phyloP scores from a whole-genome alignment of 768 basidiomycete species.

The Suillus subaureus region DNA sequence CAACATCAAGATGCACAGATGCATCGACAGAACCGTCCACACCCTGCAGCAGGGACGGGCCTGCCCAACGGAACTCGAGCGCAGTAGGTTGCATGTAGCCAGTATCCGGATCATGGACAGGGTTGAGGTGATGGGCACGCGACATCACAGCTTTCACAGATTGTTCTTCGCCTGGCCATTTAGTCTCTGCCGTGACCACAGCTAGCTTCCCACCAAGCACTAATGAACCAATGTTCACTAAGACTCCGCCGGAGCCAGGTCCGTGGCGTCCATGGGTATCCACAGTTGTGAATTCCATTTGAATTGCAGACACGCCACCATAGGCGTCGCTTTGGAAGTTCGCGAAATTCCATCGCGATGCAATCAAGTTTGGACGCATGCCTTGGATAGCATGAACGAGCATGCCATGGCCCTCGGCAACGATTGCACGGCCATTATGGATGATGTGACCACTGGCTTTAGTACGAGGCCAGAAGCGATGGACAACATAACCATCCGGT shows the following conservation, averaged over 20 bases:
- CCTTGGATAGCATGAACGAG: constrained; percentile 97
- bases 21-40: constrained; percentile 58
- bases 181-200: constrained; percentile 78
- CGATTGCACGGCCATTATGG: constrained; percentile 58
- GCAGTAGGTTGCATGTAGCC: constrained; percentile 74
- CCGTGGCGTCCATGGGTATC: constrained; percentile 79
- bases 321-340: constrained; percentile 81
- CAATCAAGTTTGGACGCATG: constrained; percentile 94
- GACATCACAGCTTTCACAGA: constrained; percentile 57
- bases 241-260: constrained; percentile 78
- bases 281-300: constrained; percentile 95
- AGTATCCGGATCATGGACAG: constrained; percentile 73
- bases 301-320: constrained; percentile 80
- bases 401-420: constrained; percentile 72
- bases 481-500: constrained; percentile 84
- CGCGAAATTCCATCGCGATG: constrained; percentile 93
- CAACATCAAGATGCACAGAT: constrained; percentile 57
- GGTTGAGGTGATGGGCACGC: constrained; percentile 63
- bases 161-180: constrained; percentile 63
- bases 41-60: constrained; percentile 57
- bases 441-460: constrained; percentile 68
- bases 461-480: constrained; percentile 87
- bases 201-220: constrained; percentile 81
- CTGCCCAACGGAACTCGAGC: constrained; percentile 79
- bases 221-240: constrained; percentile 82